phyloP scores from a whole-genome alignment of 441 rosid species.

The Omphalea diandra region DNA sequence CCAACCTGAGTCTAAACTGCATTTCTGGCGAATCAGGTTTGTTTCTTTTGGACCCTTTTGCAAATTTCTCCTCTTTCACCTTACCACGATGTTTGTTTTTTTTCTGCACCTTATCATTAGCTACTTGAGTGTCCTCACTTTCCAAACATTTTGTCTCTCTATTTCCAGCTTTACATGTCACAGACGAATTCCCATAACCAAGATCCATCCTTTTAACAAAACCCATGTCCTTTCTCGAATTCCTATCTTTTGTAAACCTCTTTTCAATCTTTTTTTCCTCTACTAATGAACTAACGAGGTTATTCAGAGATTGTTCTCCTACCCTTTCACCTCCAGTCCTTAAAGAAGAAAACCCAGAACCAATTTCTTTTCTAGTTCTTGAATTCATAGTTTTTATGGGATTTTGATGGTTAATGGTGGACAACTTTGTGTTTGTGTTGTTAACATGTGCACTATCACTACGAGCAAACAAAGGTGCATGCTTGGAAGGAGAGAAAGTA shows the following conservation, averaged over 20 bases:
- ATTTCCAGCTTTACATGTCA: slow-evolving; percentile 17
- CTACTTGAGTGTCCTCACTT: slow-evolving; percentile 11
- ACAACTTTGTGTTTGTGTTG: slow-evolving; percentile 29
- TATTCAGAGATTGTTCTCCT: slow-evolving; percentile 23
- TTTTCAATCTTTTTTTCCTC: slow-evolving; percentile 30
- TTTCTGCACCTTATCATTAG: slow-evolving; percentile 17
- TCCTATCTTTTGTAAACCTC: slow-evolving; percentile 21
- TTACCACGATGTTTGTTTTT: slow-evolving; percentile 18
- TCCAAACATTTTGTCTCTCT: slow-evolving; percentile 10
- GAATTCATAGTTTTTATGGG: slow-evolving; percentile 15
- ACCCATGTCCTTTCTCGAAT: slow-evolving; percentile 16
- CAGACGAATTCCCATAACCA: slow-evolving; percentile 26
- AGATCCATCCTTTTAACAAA: slow-evolving; percentile 20
- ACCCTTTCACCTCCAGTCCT: slow-evolving; percentile 21
- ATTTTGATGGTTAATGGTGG: slow-evolving; percentile 29
- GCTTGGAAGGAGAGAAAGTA: slow-evolving; percentile 25
- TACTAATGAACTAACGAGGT: slow-evolving; percentile 28
- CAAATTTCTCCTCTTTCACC: slow-evolving; percentile 20
- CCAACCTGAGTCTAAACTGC: slow-evolving; percentile 38
- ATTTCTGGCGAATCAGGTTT: slow-evolving; percentile 30
- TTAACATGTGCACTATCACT: slow-evolving; percentile 16
- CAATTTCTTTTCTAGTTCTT: slow-evolving; percentile 20
- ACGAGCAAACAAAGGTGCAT: slow-evolving; percentile 15
- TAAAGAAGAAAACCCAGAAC: slow-evolving; percentile 25
- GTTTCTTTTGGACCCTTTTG: slow-evolving; percentile 29